Evolutionary conservation across 257 asterid species (phyloP).

Genomic region (Solanum microdontum): DNA sequence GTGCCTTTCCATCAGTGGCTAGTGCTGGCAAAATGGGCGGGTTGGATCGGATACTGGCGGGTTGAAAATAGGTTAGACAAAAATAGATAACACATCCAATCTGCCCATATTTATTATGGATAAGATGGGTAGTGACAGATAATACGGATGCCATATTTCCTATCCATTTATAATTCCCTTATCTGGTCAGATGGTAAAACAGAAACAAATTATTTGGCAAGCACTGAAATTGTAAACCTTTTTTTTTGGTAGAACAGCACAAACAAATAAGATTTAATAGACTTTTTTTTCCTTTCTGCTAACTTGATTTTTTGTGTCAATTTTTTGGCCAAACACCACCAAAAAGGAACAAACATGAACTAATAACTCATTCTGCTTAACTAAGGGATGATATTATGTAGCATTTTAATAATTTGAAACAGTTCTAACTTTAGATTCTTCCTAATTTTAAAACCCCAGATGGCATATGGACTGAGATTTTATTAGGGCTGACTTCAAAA

Average conservation of each 20-base stretch:
- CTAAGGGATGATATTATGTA: not conserved
- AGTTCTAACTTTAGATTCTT: not conserved
- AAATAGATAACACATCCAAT: not conserved
- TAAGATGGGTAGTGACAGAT: not conserved
- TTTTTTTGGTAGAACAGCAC: not conserved
- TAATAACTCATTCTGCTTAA: not conserved
- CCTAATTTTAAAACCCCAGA: not conserved
- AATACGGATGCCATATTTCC: not conserved
- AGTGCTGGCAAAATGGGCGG: not conserved
- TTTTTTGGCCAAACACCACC: not conserved
- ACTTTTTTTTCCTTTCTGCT: not conserved
- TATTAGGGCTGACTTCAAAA: not conserved
- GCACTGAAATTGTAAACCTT: not conserved
- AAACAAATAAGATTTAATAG: not conserved
- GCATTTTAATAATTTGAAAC: not conserved
- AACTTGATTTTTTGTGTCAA: not conserved
- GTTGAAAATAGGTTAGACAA: not conserved
- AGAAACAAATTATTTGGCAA: not conserved
- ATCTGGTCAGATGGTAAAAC: not conserved
- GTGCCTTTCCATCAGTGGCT: not conserved
- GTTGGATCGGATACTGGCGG: not conserved
- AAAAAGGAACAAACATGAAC: not conserved
- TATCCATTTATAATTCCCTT: not conserved
- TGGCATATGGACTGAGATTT: not conserved
- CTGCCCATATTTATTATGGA: not conserved